Evolutionary conservation across 2,329 filamentous ascomycete genomes (phyloP).

Genomic region (Neobulgaria alba): DNA sequence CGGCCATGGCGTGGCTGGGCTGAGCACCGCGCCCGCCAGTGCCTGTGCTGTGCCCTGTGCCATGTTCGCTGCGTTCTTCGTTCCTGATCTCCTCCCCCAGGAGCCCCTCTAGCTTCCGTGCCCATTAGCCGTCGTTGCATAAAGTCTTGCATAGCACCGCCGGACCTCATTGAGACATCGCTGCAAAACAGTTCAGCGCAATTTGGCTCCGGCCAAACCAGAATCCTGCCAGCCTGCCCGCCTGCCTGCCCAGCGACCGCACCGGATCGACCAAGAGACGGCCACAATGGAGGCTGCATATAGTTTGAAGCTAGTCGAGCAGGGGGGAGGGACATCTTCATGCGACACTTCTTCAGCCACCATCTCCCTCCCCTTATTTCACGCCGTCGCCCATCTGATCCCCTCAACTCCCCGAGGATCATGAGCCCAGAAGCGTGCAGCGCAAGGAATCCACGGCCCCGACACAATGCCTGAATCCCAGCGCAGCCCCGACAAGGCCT

Average conservation of each 20-base stretch:
- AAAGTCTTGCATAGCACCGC: too few relatives aligned
- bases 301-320: constrained; percentile 2
- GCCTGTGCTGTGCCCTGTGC: constrained; percentile 2
- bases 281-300: neutral
- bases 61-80: constrained; percentile 1
- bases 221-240: too few relatives aligned
- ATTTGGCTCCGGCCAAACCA: too few relatives aligned
- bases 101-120: too few relatives aligned
- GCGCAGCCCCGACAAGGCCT: constrained; percentile 25
- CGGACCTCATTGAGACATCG: too few relatives aligned
- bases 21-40: neutral
- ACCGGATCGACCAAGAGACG: constrained; percentile 1
- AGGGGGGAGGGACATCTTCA: constrained; percentile 9
- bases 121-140: too few relatives aligned
- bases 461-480: constrained; percentile 28
- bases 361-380: constrained; percentile 3
- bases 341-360: constrained; percentile 15
- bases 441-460: constrained; percentile 17
- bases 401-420: constrained; percentile 13
- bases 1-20: too few relatives aligned
- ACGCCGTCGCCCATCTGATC: constrained; percentile 1
- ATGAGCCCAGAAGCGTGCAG: constrained; percentile 19
- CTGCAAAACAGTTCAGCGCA: too few relatives aligned
- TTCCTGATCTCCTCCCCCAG: too few relatives aligned
- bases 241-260: too few relatives aligned